Evolutionary conservation across 176 grass and related monocot genomes (phyloP), one percentile per base, ranked within the genome.

Genomic region (Luzula sylvatica): DNA sequence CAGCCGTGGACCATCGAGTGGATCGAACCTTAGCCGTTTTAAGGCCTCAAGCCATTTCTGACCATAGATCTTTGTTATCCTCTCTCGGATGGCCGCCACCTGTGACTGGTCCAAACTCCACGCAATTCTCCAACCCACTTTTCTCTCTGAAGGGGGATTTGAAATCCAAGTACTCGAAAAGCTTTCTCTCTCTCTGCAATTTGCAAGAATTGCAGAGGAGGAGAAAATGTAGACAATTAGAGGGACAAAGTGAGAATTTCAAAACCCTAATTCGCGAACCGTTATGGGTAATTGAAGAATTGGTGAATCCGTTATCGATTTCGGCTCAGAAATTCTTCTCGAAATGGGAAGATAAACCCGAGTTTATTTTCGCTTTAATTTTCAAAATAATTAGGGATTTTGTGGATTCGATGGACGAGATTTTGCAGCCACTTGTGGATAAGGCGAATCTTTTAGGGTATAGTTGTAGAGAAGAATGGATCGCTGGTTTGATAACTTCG

Each of bases 381-480:
- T 90, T 76, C 42, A 98, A 98, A 28, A 72, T 98, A 65, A 83
- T 62, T 18, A 67, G 68, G 56, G 92, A 95, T 71, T 88, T 95
- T 65, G 67, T 86, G 15, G 80, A 86, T 58, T 87, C 86, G 3
- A 77, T 90, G 85, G 85, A 90, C 61, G 86, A 87, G 49, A 90
- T 90, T 74, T 69, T 98, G 71, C 85, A 98, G 28, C 86, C 92
- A 42, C 65, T 90, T 66, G 78, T 98, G 11, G 92, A 98, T 60
- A 90, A 87, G 65, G 92, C 86, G 19, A 83, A 83, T 53, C 81
- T 98, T 83, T 24, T 90, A 30, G 86, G 92, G 15, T 90, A 86
- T 68, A 90, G 92, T 72, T 98, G 81, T 72, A 82, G 92, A 76
- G 92, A 98, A 60, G 92, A 98, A 42, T 87, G 81, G 85, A 82